Percentiles rank a stretch among this genome's conserved stretches.
Evolutionary conservation across 371 early-diverging fungal genomes (phyloP).

Genomic region (Rhizomucor miehei): DNA sequence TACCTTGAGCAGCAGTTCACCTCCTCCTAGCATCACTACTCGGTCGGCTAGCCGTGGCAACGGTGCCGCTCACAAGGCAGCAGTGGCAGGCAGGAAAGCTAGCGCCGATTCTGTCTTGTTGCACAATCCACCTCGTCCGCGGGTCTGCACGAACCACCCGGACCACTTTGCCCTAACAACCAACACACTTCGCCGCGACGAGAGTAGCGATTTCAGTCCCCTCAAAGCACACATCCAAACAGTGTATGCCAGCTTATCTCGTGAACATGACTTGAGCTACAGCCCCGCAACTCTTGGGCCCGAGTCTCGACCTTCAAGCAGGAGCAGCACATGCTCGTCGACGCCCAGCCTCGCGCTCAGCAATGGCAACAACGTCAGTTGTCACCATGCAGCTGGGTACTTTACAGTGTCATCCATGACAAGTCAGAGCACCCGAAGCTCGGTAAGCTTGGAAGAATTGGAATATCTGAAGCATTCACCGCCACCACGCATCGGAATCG

Average conservation of each 20-base stretch:
- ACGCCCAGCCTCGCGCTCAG: conserved; percentile 14
- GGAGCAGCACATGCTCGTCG: conserved; percentile 22
- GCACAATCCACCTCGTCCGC: too few relatives aligned
- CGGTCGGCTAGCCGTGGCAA: too few relatives aligned
- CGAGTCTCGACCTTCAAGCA: conserved; percentile 19
- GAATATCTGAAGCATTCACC: conserved; percentile 16
- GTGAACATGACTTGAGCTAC: not conserved
- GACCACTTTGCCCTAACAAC: too few relatives aligned
- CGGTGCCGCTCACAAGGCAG: too few relatives aligned
- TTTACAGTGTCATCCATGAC: conserved; percentile 13
- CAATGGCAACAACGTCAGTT: conserved; percentile 8
- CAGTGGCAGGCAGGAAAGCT: too few relatives aligned
- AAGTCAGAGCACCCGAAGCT: conserved; percentile 29
- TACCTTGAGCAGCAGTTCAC: not conserved
- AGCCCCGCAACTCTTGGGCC: conserved; percentile 1
- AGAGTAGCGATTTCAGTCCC: not conserved
- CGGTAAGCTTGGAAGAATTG: conserved; percentile 25
- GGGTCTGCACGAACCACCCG: too few relatives aligned
- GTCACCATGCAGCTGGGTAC: not conserved
- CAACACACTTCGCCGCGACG: too few relatives aligned
- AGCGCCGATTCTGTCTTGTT: too few relatives aligned
- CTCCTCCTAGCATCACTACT: not conserved
- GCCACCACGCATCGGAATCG: conserved; percentile 5
- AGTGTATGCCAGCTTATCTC: not conserved
- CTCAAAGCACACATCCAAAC: conserved; percentile 3